These are phyloP conservation scores for Inonotus obliquus DNA, from an alignment of 1,284 basidiomycete species.

Conservation along the genomic window DNA sequence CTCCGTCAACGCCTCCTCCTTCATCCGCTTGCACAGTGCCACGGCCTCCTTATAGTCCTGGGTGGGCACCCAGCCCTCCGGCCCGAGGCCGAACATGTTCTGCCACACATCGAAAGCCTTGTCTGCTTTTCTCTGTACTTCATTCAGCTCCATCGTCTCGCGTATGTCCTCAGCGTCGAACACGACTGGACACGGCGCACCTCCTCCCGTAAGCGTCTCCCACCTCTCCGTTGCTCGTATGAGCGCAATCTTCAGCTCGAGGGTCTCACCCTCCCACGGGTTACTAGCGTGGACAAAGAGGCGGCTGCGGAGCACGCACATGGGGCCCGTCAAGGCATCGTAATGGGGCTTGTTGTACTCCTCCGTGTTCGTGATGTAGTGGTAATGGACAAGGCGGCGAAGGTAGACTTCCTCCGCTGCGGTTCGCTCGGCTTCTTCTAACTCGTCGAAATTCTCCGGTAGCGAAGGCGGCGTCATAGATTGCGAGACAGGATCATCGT, in stretches of 20 bases:
- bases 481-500: constrained; percentile 37
- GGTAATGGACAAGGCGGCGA: constrained; percentile 41
- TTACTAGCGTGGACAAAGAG: constrained; percentile 34
- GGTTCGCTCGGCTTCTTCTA: constrained; percentile 27
- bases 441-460: constrained; percentile 35
- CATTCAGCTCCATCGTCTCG: constrained; percentile 35
- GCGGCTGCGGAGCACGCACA: constrained; percentile 30
- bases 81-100: constrained; percentile 25
- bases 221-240: no score
- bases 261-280: constrained; percentile 45
- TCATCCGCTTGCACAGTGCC: constrained; percentile 31
- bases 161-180: constrained; percentile 39
- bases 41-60: constrained; percentile 35
- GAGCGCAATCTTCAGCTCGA: constrained; percentile 35
- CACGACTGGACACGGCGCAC: constrained; percentile 39
- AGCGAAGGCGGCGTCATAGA: constrained; percentile 33
- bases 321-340: constrained; percentile 32
- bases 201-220: constrained; percentile 21
- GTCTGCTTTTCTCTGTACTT: constrained; percentile 28
- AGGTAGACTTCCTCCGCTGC: constrained; percentile 31
- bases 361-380: constrained; percentile 40
- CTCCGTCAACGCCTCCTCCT: constrained; percentile 30
- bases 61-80: constrained; percentile 39
- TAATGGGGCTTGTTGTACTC: constrained; percentile 39
- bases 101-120: constrained; percentile 25